phyloP scores from a whole-genome alignment of 1,284 basidiomycete genomes.

The Apiotrichum domesticum region DNA sequence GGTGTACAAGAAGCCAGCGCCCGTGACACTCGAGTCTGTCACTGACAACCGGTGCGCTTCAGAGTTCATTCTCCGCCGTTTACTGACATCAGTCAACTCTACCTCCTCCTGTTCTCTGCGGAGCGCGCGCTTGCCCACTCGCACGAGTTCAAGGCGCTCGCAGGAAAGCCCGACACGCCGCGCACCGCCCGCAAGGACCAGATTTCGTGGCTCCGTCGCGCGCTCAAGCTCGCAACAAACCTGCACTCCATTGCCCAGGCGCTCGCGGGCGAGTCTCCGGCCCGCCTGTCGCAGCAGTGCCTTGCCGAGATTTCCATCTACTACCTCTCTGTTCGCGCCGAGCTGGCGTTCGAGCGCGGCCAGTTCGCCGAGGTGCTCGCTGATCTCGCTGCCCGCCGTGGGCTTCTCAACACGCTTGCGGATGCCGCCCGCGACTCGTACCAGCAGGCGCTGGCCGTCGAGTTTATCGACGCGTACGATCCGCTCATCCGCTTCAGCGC shows the following conservation, averaged over 20 bases:
- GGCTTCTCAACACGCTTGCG: slow-evolving; percentile 66
- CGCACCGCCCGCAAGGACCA: slow-evolving; percentile 29
- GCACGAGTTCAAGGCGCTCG: slow-evolving; percentile 61
- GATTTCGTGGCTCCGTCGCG: slow-evolving; percentile 65
- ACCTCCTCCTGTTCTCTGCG: slow-evolving; percentile 77
- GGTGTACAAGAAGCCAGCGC: slow-evolving; percentile 75
- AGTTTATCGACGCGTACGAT: slow-evolving; percentile 79
- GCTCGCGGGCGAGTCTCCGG: slow-evolving; percentile 43
- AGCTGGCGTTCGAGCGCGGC: slow-evolving; percentile 51
- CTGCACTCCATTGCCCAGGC: slow-evolving; percentile 67
- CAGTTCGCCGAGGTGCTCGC: slow-evolving; percentile 73
- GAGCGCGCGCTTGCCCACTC: slow-evolving; percentile 89
- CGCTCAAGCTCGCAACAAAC: slow-evolving; percentile 74
- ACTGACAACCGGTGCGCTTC: slow-evolving; percentile 64
- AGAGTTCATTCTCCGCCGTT: neutral
- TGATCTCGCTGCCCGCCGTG: slow-evolving; percentile 65
- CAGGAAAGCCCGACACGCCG: slow-evolving; percentile 24
- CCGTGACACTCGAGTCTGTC: slow-evolving; percentile 58
- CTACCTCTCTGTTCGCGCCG: slow-evolving; percentile 44
- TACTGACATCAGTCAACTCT: slow-evolving; percentile 49
- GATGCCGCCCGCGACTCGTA: slow-evolving; percentile 56
- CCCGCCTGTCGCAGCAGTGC: slow-evolving; percentile 25
- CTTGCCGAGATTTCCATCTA: slow-evolving; percentile 47
- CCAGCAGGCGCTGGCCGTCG: slow-evolving; percentile 79
- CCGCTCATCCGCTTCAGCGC: slow-evolving; percentile 89